Base-by-base conservation (phyloP, 1,284 basidiomycete species). In the Peniophora sp. region DNA sequence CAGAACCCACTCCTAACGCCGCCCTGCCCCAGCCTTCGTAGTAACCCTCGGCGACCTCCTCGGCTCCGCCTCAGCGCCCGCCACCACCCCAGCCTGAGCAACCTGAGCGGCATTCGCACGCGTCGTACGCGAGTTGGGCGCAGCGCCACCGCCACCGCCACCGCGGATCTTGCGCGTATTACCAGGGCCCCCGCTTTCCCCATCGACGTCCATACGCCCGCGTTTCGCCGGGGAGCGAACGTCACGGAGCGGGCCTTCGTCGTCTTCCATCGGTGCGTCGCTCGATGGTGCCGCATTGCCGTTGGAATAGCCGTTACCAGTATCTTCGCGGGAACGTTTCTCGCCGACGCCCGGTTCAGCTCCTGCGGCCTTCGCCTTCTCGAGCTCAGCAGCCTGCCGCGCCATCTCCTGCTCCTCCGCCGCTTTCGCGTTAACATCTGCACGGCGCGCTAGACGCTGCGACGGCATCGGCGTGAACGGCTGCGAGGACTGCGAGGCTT, bases 361-460 rank as follows among this genome's bases (percentile, higher is more conserved):
- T n/a, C n/a, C 43, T 10, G 9, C 20, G 43, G 8, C 43, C 15
- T 20, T 8, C 20, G 20, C 6, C n/a, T 17, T 41, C 37, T 41
- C 37, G 37, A 5, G 6, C n/a, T 41, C 37, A 6, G 37, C 37
- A 6, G 5, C 8, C 23, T 22, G 23, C 43, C 23, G 3, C 3
- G 43, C 45, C 3, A 34, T 37, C 10, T 49, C 48, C 10, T 24
- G 47, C 27, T 50, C 53, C 20, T 47, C 53, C 11, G 47, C 53
- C 9, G 49, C 24, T 32, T 52, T 53, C 10, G 53, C 65, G 3
- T 79, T 58, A 0, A 80, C 68, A 44, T 76, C 64, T 55, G 72
- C 72, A 2, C 75, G 72, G 27, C 79, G 73, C 55, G 73, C 73
- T 2, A 80, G 67, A 3, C 65, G 68, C 47, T 51, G 50, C 14